Evolutionary conservation across 768 basidiomycete species (phyloP), one percentile per base, ranked within the genome.

Genomic region (Tulasnella sp.): DNA sequence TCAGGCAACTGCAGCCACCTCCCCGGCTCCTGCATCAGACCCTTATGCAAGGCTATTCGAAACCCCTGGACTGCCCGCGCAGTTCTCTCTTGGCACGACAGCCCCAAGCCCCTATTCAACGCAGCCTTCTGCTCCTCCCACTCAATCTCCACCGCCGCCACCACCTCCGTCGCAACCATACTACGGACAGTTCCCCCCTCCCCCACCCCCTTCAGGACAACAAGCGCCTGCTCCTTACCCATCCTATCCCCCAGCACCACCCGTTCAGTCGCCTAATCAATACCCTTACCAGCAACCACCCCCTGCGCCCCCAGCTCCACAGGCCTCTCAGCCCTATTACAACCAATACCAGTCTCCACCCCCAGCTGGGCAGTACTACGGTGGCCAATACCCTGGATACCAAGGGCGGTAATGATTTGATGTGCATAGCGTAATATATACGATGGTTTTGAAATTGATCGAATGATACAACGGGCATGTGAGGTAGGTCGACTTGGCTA

Each of bases 21-120:
- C 83, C 69, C 52, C 80, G 0, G 76, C 81, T 22, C 80, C 80
- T 29, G 76, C 80, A 14, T 79, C 80, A 31, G 79, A 80, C 73
- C 79, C 79, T n/a, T 80, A 78, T 58, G 78, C 77, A 15, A 68
- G 70, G 15, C 69, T 79, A 19, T 80, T 78, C 49, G 71, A 74
- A 17, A 71, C 78, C n/a, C 69, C 68, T 72, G 79, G 79, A 37
- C 12, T 54, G 22, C 22, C 52, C 15, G 15, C 52, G 8, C 52
- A 54, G 52, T 54, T 54, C 52, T 54, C 52, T 22, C 22, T 54
- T 42, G 54, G 54, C 29, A 2, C 54, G 54, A 58, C 54, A 15
- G 42, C 42, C 42, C 42, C 42, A 17, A 45, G 42, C 42, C 15
- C 42, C 42, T 45, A 45, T 45, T 12, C 69, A 31, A 69, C 78